Conservation (phyloP, 2,329 filamentous ascomycete genomes). For the Colletotrichum gigasporum region DNA sequence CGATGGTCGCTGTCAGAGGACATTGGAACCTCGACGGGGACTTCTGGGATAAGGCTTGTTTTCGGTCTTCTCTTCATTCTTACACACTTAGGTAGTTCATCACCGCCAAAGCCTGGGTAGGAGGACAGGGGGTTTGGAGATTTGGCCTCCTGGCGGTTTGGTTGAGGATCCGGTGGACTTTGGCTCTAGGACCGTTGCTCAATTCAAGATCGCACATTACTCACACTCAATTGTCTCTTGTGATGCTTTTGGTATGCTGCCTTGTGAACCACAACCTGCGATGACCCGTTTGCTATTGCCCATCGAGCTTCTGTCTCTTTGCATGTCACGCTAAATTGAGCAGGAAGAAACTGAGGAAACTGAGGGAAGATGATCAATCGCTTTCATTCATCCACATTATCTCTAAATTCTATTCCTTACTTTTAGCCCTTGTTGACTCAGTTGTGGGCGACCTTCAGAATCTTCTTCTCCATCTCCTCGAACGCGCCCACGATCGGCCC, state of each 20-base stretch:
- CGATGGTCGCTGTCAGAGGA: not conserved
- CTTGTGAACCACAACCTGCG: too few species aligned
- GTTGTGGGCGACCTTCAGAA: constrained; percentile 59
- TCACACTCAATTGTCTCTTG: not conserved
- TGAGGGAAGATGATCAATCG: not conserved
- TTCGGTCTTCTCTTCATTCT: not conserved
- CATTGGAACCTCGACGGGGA: not conserved
- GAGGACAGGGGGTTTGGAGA: not conserved
- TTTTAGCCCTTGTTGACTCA: constrained; percentile 26
- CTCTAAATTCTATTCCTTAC: not conserved
- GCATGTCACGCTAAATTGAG: not conserved
- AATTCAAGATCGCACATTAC: not conserved
- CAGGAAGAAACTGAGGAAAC: not conserved
- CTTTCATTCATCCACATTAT: constrained; percentile 9
- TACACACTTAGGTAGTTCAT: not conserved
- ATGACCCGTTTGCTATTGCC: too few species aligned
- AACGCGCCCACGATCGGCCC: constrained; percentile 81
- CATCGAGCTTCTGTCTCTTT: too few species aligned
- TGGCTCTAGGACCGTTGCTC: constrained; percentile 6
- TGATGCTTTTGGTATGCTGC: too few species aligned
- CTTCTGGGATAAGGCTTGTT: not conserved
- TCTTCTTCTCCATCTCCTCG: constrained; percentile 75
- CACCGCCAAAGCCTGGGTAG: not conserved
- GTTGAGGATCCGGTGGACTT: constrained; percentile 9
- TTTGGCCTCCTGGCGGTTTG: constrained; percentile 3